Conservation (phyloP, 768 basidiomycete genomes). For the Suillus decipiens region DNA sequence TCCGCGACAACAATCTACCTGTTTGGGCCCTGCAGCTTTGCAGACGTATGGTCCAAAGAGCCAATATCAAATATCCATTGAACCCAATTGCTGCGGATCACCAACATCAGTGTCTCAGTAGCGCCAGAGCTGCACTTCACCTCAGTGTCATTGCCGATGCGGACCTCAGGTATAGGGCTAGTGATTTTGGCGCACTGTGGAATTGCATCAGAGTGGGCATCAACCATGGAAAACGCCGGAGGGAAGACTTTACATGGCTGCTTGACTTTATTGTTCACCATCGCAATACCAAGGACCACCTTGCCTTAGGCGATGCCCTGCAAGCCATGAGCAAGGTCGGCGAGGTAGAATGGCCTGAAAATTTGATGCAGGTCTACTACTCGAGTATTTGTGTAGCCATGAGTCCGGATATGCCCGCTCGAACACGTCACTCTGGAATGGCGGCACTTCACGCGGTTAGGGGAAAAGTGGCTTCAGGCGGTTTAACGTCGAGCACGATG, state of each 20-base stretch:
- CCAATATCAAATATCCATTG: background rate
- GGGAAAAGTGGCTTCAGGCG: background rate
- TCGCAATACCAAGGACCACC: conserved; percentile 1
- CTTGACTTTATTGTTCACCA: conserved; percentile 2
- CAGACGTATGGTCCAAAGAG: conserved; percentile 1
- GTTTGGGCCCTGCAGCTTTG: background rate
- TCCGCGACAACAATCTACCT: background rate
- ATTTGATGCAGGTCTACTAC: background rate
- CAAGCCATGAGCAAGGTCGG: conserved; percentile 1
- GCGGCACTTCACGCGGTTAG: background rate
- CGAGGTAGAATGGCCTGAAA: background rate
- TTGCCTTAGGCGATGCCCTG: background rate
- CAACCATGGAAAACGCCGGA: background rate
- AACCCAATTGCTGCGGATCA: background rate
- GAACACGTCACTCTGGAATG: background rate
- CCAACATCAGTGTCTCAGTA: background rate
- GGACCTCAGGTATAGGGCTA: background rate
- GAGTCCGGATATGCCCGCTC: background rate
- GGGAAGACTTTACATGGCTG: conserved; percentile 1
- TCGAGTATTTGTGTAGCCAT: background rate
- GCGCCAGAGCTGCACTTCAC: conserved; percentile 1
- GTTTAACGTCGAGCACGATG: background rate
- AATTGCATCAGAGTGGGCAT: background rate
- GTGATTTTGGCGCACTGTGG: background rate
- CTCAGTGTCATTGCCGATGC: background rate